phyloP scores from a whole-genome alignment of 2,329 filamentous ascomycete species.

The Trichoderma pleuroti region DNA sequence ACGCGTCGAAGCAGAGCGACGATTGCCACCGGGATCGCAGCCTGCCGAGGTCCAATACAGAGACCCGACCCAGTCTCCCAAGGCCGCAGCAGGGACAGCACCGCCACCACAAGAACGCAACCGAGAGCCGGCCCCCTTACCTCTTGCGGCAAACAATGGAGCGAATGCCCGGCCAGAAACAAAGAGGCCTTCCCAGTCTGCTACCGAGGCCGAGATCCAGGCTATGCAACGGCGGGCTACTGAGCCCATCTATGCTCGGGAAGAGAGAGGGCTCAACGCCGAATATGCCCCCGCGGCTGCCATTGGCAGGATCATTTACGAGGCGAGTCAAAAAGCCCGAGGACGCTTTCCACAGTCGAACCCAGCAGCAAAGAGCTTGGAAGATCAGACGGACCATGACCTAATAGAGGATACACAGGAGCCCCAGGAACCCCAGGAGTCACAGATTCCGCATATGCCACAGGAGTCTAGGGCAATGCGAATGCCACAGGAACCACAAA shows the following conservation, averaged over 20 bases:
- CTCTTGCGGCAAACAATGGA: not conserved
- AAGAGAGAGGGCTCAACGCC: slow-evolving; percentile 28
- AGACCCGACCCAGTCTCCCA: not conserved
- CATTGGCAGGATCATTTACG: slow-evolving; percentile 22
- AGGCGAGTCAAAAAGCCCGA: slow-evolving; percentile 10
- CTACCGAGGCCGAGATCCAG: slow-evolving; percentile 15
- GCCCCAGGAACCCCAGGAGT: not conserved
- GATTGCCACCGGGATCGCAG: slow-evolving; percentile 17
- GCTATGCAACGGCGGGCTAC: slow-evolving; percentile 30
- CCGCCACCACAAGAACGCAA: slow-evolving; percentile 23
- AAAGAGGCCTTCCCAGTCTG: not conserved
- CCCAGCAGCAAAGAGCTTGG: not conserved
- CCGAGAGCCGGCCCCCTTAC: slow-evolving; percentile 34
- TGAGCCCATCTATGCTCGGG: slow-evolving; percentile 29
- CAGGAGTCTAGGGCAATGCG: not conserved
- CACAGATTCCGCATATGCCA: not conserved
- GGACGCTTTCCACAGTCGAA: slow-evolving; percentile 1
- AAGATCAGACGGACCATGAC: slow-evolving; percentile 13
- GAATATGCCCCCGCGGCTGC: slow-evolving; percentile 26
- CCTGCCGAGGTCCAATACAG: not conserved
- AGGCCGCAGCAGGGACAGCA: slow-evolving; percentile 9
- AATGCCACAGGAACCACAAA: not conserved
- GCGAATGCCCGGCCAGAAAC: not conserved
- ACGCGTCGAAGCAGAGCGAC: slow-evolving; percentile 43
- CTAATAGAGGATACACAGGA: slow-evolving; percentile 3